Evolutionary conservation across 2,329 filamentous ascomycete species (phyloP), one percentile per base, ranked within the genome.

Genomic region (Ceratocystis variospora): DNA sequence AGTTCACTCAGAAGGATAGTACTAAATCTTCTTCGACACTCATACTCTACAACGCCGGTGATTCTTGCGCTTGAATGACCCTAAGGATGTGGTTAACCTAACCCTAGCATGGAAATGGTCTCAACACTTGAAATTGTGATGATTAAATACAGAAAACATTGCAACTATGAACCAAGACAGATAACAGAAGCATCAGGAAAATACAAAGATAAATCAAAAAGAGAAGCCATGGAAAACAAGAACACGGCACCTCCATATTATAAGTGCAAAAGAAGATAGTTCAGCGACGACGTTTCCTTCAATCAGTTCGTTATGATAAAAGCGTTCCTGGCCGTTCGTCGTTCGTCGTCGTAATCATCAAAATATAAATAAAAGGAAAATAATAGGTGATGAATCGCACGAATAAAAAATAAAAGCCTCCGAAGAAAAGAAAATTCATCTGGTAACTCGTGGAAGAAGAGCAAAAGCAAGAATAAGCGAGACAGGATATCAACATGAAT

Each of bases 301-400:
- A 59, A n/a, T 37, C 25, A 22, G 33, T 59, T 31, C 55, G 28
- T 33, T 53, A 53, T 53, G 19, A 53, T 25, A 28, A 25, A 53
- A 31, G 33, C 28, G 55, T 33, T 5, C 15, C 55, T 37, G 17
- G 25, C 25, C 37, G 37, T 41, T 41, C 3, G 37, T 41, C 37
- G 37, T 33, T 59, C 17, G 55, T 59, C 55, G 28, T 59, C 17
- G 55, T 59, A 10, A 31, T 62, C 61, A 17, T 45, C 61, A 63
- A 63, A 17, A 50, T 48, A 55, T 37, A 41, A 61, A 66, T 33
- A 50, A 62, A 68, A 63, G 37, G 8, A 63, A 45, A 15, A 50
- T 53, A 45, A 48, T 41, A 41, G 37, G 37, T 41, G 37, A 41
- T 41, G 10, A 41, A 41, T 41, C 37, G 37, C 37, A 15, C 37